Percentiles rank a stretch among this genome's conserved stretches.
phyloP scores from a whole-genome alignment of 164 flowering plant genomes.

The Litsea cubeba region DNA sequence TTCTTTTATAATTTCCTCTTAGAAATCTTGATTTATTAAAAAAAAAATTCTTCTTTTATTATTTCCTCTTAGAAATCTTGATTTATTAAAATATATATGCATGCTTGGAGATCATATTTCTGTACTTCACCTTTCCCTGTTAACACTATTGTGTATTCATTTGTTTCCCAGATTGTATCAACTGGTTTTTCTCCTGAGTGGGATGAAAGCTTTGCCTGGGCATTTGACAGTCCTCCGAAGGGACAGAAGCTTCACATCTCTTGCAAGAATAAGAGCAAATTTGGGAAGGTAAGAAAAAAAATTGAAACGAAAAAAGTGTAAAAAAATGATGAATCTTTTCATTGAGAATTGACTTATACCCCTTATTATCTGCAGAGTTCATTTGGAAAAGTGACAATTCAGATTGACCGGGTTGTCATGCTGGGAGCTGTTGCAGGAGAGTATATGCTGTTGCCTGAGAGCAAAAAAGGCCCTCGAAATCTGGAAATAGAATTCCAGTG shows the following conservation, averaged over 20 bases:
- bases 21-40: no score
- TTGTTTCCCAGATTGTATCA: conserved; percentile 57
- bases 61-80: neutral
- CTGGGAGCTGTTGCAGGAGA: conserved; percentile 95
- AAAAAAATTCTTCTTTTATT: neutral
- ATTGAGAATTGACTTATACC: conserved; percentile 3
- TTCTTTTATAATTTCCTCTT: neutral
- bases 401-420: conserved; percentile 94
- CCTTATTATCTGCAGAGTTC: conserved; percentile 51
- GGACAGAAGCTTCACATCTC: conserved; percentile 98
- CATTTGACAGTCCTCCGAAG: conserved; percentile 95
- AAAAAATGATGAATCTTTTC: neutral
- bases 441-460: conserved; percentile 75
- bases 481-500: conserved; percentile 95
- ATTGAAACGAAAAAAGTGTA: neutral
- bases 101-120: neutral
- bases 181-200: conserved; percentile 96
- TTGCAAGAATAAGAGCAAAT: conserved; percentile 99
- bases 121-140: neutral
- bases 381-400: conserved; percentile 96
- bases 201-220: conserved; percentile 95
- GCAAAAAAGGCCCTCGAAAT: conserved; percentile 85
- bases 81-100: neutral
- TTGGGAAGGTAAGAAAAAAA: conserved; percentile 73
- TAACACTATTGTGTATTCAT: neutral